Percentiles rank a stretch among this genome's conserved stretches.
phyloP scores from a whole-genome alignment of 148 eudicot genomes.

The Camellia sinensis region DNA sequence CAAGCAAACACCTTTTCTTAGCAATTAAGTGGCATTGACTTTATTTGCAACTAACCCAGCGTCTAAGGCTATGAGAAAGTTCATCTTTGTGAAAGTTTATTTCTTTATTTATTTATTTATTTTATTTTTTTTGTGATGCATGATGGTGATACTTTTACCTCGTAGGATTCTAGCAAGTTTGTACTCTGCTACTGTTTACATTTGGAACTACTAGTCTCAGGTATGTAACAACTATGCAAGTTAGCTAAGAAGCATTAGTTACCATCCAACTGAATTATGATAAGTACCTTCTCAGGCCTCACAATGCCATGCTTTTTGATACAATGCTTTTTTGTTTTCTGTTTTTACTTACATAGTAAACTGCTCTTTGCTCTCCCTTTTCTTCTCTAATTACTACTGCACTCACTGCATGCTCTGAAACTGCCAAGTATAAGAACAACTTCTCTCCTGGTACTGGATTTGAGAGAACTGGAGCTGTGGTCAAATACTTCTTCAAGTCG shows the following conservation, averaged over 20 bases:
- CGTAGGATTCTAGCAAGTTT: conserved; percentile 73
- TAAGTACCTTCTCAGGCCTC: not conserved
- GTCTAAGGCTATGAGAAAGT: not conserved
- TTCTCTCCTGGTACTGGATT: too few relatives aligned
- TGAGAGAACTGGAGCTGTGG: too few relatives aligned
- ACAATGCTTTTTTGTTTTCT: not conserved
- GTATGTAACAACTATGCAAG: conserved; percentile 30
- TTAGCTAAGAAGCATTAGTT: not conserved
- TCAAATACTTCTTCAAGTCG: too few relatives aligned
- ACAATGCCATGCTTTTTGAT: not conserved
- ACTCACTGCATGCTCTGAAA: too few relatives aligned
- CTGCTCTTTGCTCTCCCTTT: too few relatives aligned
- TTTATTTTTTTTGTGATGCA: not conserved
- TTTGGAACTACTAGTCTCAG: conserved; percentile 77
- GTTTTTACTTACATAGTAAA: too few relatives aligned
- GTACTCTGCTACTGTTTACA: conserved; percentile 68
- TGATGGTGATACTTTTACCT: not conserved
- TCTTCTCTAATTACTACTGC: too few relatives aligned
- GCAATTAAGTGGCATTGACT: not conserved
- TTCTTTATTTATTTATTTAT: not conserved
- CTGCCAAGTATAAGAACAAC: too few relatives aligned
- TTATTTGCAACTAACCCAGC: not conserved
- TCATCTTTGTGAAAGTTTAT: not conserved
- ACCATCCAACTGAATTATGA: not conserved
- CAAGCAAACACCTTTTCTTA: not conserved